Base-by-base conservation (phyloP, 306 rosid genomes). In the Astragalus membranaceus region DNA sequence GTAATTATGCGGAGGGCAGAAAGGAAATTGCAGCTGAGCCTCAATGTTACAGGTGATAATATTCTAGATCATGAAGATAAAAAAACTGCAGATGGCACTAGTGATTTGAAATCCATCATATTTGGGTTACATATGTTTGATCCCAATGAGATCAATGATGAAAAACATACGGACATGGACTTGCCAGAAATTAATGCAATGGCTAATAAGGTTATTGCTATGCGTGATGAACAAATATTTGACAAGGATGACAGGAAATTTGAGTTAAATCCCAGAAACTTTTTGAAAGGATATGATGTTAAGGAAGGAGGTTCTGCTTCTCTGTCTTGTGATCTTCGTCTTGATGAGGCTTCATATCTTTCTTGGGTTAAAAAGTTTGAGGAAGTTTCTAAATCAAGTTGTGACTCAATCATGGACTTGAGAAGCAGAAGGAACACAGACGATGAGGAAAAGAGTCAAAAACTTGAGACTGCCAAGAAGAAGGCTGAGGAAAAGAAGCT, bases 1-100 rank as follows among this genome's bases (percentile, higher is more conserved):
- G 94, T 88, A 65, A 88, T 93, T 48, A 93, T 93, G 97, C 77
- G 89, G 70, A 90, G 97, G 79, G 98, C 97, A 17, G 89, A 93
- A 72, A 87, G 84, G 79, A 93, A 93, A 69, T 80, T 90, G 85
- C 90, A 54, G 86, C 89, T 93, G 72, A 88, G 97, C 80, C 82
- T 87, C 63, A 88, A 88, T 72, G 92, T 93, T 69, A 72, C 81
- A 2, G 97, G 94, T 63, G 92, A 90, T 74, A 77, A 76, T 77
- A 70, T 58, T 70, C 47, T 80, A 72, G 85, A 88, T 57, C 43
- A 77, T 62, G 84, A 85, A 41, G 68, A 78, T 41, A 79, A 83
- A 73, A 87, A 82, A 60, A 47, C 77, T 51, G 87, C 67, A 43
- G 91, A 79, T 64, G 90, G 84, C 75, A 83, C 77, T 42, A 58